phyloP scores from a whole-genome alignment of 2,329 filamentous ascomycete species.

The Neofusicoccum parvum region DNA sequence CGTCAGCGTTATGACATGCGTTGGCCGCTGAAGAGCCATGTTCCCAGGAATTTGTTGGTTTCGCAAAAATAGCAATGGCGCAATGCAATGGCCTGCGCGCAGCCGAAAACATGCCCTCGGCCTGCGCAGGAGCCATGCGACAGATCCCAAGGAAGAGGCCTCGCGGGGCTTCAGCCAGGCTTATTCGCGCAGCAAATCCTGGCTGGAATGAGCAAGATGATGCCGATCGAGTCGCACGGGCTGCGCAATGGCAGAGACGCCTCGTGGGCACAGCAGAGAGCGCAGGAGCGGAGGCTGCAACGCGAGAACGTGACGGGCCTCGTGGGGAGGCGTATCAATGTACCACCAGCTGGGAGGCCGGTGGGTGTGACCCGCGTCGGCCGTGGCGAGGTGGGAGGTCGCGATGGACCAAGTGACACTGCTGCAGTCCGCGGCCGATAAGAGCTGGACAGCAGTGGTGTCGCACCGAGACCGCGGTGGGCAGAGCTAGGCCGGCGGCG shows the following conservation, averaged over 20 bases:
- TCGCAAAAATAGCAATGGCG: not conserved
- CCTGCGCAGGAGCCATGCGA: not conserved
- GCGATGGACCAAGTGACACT: not conserved
- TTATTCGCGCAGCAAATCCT: not conserved
- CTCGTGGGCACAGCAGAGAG: not conserved
- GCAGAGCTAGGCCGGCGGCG: not conserved
- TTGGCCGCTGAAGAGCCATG: not conserved
- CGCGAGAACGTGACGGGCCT: conserved; percentile 12
- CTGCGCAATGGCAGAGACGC: not conserved
- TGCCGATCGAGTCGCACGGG: not conserved
- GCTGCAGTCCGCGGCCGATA: not conserved
- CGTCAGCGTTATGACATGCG: conserved; percentile 6
- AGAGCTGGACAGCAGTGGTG: not conserved
- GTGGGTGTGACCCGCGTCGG: not conserved
- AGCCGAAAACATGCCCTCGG: not conserved
- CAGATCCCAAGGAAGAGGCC: not conserved
- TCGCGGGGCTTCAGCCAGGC: not conserved
- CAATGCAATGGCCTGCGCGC: not conserved
- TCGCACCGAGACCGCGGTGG: not conserved
- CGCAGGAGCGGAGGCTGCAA: not conserved
- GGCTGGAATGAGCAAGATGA: not conserved
- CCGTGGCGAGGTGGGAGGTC: not conserved
- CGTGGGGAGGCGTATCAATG: not conserved
- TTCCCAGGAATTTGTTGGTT: not conserved
- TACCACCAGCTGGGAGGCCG: not conserved